These are phyloP conservation scores for Dendrothele bispora DNA, from an alignment of 768 basidiomycete genomes.

Conservation along the genomic window DNA sequence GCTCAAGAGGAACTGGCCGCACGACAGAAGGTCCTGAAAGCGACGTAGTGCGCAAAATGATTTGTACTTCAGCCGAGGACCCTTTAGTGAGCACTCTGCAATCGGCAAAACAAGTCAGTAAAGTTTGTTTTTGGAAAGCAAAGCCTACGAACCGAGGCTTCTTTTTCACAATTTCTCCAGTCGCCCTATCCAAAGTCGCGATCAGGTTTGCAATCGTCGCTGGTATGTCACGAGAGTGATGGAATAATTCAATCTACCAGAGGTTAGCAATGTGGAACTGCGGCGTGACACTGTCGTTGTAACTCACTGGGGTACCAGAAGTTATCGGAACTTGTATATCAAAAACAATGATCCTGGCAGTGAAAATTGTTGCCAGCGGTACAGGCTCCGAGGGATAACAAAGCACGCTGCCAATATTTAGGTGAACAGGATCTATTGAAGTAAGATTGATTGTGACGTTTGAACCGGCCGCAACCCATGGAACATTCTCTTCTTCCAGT, in stretches of 20 bases:
- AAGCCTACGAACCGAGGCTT: slow-evolving; percentile 70
- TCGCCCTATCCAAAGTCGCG: slow-evolving; percentile 75
- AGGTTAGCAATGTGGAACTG: too few relatives aligned
- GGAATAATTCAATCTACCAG: slow-evolving; percentile 84
- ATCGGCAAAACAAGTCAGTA: neutral
- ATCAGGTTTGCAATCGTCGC: slow-evolving; percentile 82
- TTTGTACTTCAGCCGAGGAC: slow-evolving; percentile 81
- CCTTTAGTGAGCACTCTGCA: slow-evolving; percentile 83
- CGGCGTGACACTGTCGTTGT: neutral
- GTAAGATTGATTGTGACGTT: slow-evolving; percentile 87
- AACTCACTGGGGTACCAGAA: slow-evolving; percentile 75
- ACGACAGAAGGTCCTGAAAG: slow-evolving; percentile 46
- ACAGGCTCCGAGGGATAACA: slow-evolving; percentile 74
- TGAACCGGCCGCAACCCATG: slow-evolving; percentile 89
- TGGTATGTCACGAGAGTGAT: slow-evolving; percentile 91
- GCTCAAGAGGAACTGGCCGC: slow-evolving; percentile 80
- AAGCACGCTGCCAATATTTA: slow-evolving; percentile 86
- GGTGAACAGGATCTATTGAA: slow-evolving; percentile 80
- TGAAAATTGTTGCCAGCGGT: slow-evolving; percentile 75
- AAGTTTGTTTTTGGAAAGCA: neutral
- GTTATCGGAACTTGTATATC: slow-evolving; percentile 90
- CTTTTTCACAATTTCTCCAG: slow-evolving; percentile 69
- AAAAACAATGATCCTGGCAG: slow-evolving; percentile 89
- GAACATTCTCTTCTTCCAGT: slow-evolving; percentile 69
- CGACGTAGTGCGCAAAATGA: slow-evolving; percentile 63